Base-by-base conservation (phyloP, 192 early-diverging fungal genomes). In the Rhizophagus sp. region DNA sequence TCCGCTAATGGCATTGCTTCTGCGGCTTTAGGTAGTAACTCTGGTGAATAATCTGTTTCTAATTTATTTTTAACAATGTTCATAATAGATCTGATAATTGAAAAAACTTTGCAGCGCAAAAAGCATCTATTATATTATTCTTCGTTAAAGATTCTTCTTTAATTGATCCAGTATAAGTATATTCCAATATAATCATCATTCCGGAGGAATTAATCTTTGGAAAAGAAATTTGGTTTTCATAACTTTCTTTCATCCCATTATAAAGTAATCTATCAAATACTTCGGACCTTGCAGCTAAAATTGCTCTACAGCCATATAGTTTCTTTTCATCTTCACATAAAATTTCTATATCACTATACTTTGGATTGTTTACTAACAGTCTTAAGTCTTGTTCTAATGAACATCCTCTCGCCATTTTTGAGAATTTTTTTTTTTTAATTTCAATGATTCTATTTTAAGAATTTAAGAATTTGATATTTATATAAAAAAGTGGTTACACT, bases 101-200 rank as follows among this genome's bases (percentile, higher is more conserved):
- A 73, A 80, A 80, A 65, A 64, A 80, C n/a, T 80, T 33, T 3
- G 79, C 73, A 15, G 73, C 79, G 3, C 30, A 24, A 39, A 76
- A 80, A 12, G 62, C 8, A 47, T 75, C 57, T 5, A 80, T 11
- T 19, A 65, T 22, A 75, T 71, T 80, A 33, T 71, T 69, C 0
- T 36, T 19, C 2, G 79, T 77, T 34, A 80, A 64, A 11, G 39
- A 41, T 41, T 41, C 39, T 41, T 41, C 39, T 41, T 25, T 25
- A 27, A 80, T 27, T 9, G 2, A 12, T 7, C 73, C 79, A 2
- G 50, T 62, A 39, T 64, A 64, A 52, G 76, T 27, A 63, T 76
- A 73, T 13, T 75, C 79, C 3, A 80, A 15, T 0, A 80, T 9
- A 44, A 80, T 63, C 11, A 44, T 15, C 61, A 80, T 74, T 49